phyloP scores from a whole-genome alignment of 75 land plant species.

The Pinus tabuliformis region DNA sequence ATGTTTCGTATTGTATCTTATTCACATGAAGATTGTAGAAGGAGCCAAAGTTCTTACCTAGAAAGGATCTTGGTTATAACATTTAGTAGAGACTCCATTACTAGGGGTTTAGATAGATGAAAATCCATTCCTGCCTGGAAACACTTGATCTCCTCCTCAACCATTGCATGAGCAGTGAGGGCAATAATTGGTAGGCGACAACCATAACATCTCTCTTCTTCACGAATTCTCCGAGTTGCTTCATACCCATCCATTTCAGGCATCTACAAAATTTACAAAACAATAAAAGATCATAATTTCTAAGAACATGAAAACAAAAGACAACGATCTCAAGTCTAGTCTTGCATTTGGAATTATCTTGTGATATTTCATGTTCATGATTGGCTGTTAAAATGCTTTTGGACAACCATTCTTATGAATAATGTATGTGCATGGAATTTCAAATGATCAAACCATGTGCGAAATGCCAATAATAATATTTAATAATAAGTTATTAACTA shows the following conservation, averaged over 20 bases:
- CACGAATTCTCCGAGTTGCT: slow-evolving; percentile 57
- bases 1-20: too few species aligned
- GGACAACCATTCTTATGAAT: background rate
- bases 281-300: background rate
- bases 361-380: background rate
- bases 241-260: slow-evolving; percentile 72
- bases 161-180: slow-evolving; percentile 57
- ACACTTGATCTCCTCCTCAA: slow-evolving; percentile 30
- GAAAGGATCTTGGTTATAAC: slow-evolving; percentile 16
- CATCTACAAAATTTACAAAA: slow-evolving; percentile 42
- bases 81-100: slow-evolving; percentile 27
- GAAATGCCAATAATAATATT: too few species aligned
- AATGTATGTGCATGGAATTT: too few species aligned
- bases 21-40: too few species aligned
- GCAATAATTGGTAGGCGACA: slow-evolving; percentile 66
- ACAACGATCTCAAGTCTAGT: too few species aligned
- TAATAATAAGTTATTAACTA: too few species aligned
- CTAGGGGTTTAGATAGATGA: slow-evolving; percentile 55
- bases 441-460: too few species aligned
- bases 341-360: too few species aligned
- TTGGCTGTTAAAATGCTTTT: background rate
- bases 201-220: slow-evolving; percentile 37
- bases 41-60: background rate
- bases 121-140: slow-evolving; percentile 67
- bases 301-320: too few species aligned